phyloP scores from a whole-genome alignment of 2,329 filamentous ascomycete species.

The Ophiostoma novo-ulmi region DNA sequence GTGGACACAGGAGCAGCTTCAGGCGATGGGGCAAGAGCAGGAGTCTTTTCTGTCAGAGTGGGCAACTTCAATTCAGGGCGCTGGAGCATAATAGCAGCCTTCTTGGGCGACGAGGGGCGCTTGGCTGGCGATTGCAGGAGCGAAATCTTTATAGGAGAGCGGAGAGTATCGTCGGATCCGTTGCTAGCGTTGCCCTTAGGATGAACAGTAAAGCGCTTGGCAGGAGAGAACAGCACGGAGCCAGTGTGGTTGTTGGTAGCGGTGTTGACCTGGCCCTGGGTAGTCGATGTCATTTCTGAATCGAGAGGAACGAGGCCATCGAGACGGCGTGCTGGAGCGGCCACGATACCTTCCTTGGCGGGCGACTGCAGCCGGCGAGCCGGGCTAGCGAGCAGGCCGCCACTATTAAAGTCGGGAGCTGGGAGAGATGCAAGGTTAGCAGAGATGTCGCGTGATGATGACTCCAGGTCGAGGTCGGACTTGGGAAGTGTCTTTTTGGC shows the following conservation, averaged over 20 bases:
- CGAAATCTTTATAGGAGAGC: slow-evolving; percentile 43
- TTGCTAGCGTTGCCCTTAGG: slow-evolving; percentile 37
- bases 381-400: slow-evolving; percentile 47
- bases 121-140: slow-evolving; percentile 45
- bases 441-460: slow-evolving; percentile 24
- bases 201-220: slow-evolving; percentile 46
- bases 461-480: slow-evolving; percentile 20
- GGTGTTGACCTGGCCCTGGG: slow-evolving; percentile 22
- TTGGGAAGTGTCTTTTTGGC: slow-evolving; percentile 16
- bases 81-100: slow-evolving; percentile 35
- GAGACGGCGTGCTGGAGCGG: slow-evolving; percentile 50
- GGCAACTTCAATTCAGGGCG: slow-evolving; percentile 28
- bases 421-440: slow-evolving; percentile 27
- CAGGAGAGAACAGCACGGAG: slow-evolving; percentile 45
- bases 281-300: slow-evolving; percentile 6
- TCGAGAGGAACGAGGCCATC: slow-evolving; percentile 38
- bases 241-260: slow-evolving; percentile 18
- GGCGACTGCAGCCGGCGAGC: slow-evolving; percentile 52
- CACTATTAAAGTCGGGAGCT: slow-evolving; percentile 35
- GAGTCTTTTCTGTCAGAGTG: neutral
- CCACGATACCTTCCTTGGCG: slow-evolving; percentile 48
- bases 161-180: slow-evolving; percentile 30
- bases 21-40: neutral
- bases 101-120: slow-evolving; percentile 35
- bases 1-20: neutral